Evolutionary conservation across 2,329 filamentous ascomycete genomes (phyloP).

Genomic region (Alternaria ethzedia): DNA sequence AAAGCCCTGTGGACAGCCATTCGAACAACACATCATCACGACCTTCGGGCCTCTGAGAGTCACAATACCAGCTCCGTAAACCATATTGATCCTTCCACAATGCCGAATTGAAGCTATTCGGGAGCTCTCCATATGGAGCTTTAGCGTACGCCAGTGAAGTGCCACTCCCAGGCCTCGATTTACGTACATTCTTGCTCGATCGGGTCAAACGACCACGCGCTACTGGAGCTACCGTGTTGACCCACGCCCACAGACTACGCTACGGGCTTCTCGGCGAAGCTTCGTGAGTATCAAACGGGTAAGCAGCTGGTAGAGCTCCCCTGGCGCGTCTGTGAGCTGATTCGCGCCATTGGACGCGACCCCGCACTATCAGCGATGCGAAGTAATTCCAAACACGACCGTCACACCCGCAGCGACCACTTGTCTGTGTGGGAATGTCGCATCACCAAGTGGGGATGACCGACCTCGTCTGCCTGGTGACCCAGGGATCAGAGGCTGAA

Average conservation of each 20-base stretch:
- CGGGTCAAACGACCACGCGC: slow-evolving; percentile 17
- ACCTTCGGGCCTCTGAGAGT: background rate
- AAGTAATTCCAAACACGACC: slow-evolving; percentile 42
- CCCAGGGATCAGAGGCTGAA: slow-evolving; percentile 26
- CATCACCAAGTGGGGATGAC: slow-evolving; percentile 44
- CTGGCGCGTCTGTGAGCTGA: slow-evolving; percentile 28
- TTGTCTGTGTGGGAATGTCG: slow-evolving; percentile 24
- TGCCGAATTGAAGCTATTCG: slow-evolving; percentile 16
- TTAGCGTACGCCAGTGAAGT: slow-evolving; percentile 14
- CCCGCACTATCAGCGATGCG: slow-evolving; percentile 42
- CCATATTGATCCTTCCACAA: slow-evolving; percentile 8
- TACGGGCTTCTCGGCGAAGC: slow-evolving; percentile 21
- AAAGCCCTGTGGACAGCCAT: background rate
- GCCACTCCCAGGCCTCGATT: slow-evolving; percentile 18
- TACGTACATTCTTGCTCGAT: slow-evolving; percentile 25
- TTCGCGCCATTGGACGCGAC: slow-evolving; percentile 43
- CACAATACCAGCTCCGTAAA: background rate
- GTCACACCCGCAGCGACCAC: slow-evolving; percentile 36
- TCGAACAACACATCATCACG: background rate
- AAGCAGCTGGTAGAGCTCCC: slow-evolving; percentile 19
- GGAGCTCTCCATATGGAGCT: slow-evolving; percentile 23
- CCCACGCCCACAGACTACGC: slow-evolving; percentile 18
- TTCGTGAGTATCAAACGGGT: slow-evolving; percentile 19
- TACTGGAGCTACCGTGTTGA: slow-evolving; percentile 11
- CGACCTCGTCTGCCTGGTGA: slow-evolving; percentile 27